Percentiles rank a stretch among this genome's conserved stretches.
These are phyloP conservation scores for Hordeum marinum DNA, from an alignment of 176 grass and related monocot genomes.

Conservation along the genomic window DNA sequence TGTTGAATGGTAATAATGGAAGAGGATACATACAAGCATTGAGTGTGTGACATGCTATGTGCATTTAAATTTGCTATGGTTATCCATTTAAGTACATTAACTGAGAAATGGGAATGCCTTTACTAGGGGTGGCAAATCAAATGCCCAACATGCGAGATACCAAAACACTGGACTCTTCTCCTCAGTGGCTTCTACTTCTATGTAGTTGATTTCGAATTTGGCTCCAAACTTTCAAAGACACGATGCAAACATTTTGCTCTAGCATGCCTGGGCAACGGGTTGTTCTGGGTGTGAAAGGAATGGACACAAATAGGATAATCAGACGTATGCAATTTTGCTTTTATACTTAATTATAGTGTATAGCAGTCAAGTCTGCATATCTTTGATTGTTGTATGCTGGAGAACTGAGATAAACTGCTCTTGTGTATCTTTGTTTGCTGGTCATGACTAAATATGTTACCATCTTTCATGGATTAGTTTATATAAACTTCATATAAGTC, in stretches of 20 bases:
- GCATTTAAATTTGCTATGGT: background rate
- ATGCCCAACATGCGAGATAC: background rate
- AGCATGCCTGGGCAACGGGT: background rate
- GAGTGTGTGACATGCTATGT: background rate
- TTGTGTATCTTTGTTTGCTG: slow-evolving; percentile 1
- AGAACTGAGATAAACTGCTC: background rate
- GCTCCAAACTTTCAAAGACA: background rate
- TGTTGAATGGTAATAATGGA: background rate
- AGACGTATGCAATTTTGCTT: background rate
- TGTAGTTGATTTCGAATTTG: background rate
- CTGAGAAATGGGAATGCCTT: background rate
- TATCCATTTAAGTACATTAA: background rate
- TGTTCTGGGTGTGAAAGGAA: slow-evolving; percentile 14
- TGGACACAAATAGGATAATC: background rate
- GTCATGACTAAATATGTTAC: background rate
- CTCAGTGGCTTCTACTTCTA: background rate
- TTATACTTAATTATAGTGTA: background rate
- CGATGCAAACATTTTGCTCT: background rate
- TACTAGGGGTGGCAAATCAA: background rate
- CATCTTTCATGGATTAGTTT: background rate
- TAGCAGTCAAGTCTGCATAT: background rate
- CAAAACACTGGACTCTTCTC: background rate
- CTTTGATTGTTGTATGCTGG: background rate
- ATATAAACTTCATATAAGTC: background rate
- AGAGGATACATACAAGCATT: background rate